Conservation (phyloP, 768 basidiomycete species). For the Agrocybe chaxingu region DNA sequence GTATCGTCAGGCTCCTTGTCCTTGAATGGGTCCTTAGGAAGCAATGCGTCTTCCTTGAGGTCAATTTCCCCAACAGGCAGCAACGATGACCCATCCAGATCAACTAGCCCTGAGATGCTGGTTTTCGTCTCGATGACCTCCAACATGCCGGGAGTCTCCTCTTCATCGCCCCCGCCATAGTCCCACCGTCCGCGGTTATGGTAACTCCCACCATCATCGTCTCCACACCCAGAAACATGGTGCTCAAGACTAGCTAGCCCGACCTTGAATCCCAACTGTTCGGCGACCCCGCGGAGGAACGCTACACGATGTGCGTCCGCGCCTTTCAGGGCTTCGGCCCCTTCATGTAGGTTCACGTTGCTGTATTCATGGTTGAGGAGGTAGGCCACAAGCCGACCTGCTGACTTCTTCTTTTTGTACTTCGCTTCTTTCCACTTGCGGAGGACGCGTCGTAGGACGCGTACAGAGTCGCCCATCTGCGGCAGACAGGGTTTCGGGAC, state of each 20-base stretch:
- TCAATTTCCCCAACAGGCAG: constrained; percentile 11
- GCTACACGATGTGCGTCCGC: constrained; percentile 31
- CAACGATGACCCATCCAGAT: constrained; percentile 25
- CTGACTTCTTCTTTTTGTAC: constrained; percentile 14
- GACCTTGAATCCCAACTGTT: constrained; percentile 30
- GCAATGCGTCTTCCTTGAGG: constrained; percentile 22
- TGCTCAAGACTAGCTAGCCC: constrained; percentile 33
- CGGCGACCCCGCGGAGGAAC: constrained; percentile 27
- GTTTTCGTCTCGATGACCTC: constrained; percentile 21
- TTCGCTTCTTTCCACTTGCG: constrained; percentile 31
- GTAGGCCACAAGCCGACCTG: constrained; percentile 19
- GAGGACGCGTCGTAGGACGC: constrained; percentile 28
- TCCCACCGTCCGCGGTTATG: constrained; percentile 11
- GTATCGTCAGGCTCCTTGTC: constrained; percentile 27
- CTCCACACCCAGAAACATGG: constrained; percentile 18
- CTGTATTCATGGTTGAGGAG: constrained; percentile 27
- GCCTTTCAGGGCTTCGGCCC: constrained; percentile 31
- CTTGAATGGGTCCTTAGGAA: constrained; percentile 34
- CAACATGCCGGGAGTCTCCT: constrained; percentile 14
- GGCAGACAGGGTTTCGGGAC: constrained; percentile 25
- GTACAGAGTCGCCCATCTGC: constrained; percentile 14
- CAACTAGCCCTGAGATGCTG: constrained; percentile 24
- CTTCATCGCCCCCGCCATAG: constrained; percentile 13
- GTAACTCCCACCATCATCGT: constrained; percentile 17
- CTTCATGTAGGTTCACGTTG: constrained; percentile 16